Conservation (phyloP, 2,329 filamentous ascomycete genomes). For the Hypoxylon sp. region DNA sequence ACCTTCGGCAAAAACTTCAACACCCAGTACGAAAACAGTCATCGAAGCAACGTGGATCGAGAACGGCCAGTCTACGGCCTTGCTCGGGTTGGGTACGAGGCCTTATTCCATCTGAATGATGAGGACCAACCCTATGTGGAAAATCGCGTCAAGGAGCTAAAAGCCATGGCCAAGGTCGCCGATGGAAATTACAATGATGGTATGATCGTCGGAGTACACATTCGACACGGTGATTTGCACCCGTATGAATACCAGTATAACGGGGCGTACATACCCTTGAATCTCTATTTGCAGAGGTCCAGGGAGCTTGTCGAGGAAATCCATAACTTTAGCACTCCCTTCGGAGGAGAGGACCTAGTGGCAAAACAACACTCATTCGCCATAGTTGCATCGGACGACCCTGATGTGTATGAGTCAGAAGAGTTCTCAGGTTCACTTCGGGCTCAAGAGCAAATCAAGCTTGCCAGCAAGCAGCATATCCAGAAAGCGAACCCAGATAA, state of each 20-base stretch:
- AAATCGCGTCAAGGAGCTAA: conserved; percentile 70
- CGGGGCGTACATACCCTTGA: conserved; percentile 82
- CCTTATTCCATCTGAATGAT: conserved; percentile 77
- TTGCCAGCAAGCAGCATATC: conserved; percentile 74
- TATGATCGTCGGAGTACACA: conserved; percentile 78
- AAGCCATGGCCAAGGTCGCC: conserved; percentile 60
- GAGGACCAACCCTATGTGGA: conserved; percentile 77
- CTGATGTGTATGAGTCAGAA: conserved; percentile 76
- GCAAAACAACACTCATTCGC: conserved; percentile 63
- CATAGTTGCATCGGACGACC: conserved; percentile 85
- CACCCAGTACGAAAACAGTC: conserved; percentile 65
- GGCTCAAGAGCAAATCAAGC: conserved; percentile 82
- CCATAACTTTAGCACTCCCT: conserved; percentile 59
- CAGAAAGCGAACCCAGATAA: conserved; percentile 60
- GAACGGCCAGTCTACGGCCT: conserved; percentile 77
- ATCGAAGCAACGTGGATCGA: conserved; percentile 64
- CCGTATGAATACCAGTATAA: conserved; percentile 83
- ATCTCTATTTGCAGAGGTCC: conserved; percentile 75
- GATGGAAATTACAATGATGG: conserved; percentile 64
- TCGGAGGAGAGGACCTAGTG: conserved; percentile 55
- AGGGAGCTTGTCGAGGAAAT: conserved; percentile 66
- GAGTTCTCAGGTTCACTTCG: conserved; percentile 72
- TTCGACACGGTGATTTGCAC: conserved; percentile 84
- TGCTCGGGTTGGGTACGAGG: conserved; percentile 78
- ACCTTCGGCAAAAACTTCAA: conserved; percentile 74